Evolutionary conservation across 495 filamentous ascomycete species (phyloP).

Genomic region (Lepidopterella palustris): DNA sequence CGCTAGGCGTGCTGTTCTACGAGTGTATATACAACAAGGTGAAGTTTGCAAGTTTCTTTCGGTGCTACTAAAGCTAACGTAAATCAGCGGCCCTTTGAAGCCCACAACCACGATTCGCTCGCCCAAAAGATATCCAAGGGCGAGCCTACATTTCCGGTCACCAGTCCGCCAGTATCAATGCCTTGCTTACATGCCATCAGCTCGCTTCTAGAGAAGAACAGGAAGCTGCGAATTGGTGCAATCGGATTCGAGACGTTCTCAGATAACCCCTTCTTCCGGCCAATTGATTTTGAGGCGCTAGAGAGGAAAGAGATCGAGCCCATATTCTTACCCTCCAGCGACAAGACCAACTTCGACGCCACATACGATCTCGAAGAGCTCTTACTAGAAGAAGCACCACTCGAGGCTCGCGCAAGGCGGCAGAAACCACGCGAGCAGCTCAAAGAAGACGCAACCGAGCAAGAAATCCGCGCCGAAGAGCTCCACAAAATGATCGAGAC

Average conservation of each 20-base stretch:
- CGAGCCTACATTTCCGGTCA: constrained; percentile 79
- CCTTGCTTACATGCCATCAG: constrained; percentile 80
- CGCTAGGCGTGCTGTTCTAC: constrained; percentile 90
- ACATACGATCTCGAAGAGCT: constrained; percentile 97
- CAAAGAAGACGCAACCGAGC: constrained; percentile 89
- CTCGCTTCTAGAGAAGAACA: constrained; percentile 73
- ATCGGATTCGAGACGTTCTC: constrained; percentile 73
- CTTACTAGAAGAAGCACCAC: constrained; percentile 85
- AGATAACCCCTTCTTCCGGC: constrained; percentile 79
- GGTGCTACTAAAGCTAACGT: constrained; percentile 4
- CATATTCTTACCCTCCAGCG: constrained; percentile 83
- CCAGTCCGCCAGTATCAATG: constrained; percentile 78
- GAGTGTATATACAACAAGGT: constrained; percentile 99
- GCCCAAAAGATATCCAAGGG: constrained; percentile 77
- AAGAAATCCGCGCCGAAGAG: constrained; percentile 91
- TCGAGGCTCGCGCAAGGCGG: constrained; percentile 84
- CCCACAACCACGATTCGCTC: constrained; percentile 71
- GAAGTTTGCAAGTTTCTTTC: constrained; percentile 20
- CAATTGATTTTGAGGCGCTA: constrained; percentile 77
- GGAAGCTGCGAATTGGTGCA: constrained; percentile 71
- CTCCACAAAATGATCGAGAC: constrained; percentile 91
- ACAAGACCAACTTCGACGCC: constrained; percentile 98
- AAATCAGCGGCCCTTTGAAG: constrained; percentile 77
- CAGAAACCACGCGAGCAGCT: constrained; percentile 89
- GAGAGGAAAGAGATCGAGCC: constrained; percentile 87